Conservation (phyloP, 2,329 filamentous ascomycete species). For the Rachicladosporium sp. region DNA sequence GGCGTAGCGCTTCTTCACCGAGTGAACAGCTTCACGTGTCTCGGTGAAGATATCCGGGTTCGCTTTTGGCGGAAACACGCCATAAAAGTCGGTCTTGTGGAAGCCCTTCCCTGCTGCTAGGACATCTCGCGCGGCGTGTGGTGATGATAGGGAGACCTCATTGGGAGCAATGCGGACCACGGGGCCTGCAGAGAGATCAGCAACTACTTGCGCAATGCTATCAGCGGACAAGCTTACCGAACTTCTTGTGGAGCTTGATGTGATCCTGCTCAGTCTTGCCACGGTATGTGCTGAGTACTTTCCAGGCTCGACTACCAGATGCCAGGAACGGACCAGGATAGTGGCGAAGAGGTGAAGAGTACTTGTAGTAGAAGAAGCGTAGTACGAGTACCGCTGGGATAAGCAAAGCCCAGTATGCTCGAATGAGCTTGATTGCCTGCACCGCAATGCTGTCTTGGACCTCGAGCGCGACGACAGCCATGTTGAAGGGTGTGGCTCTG, state of each 20-base stretch:
- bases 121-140: slow-evolving; percentile 59
- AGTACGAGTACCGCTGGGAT: slow-evolving; percentile 15
- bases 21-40: slow-evolving; percentile 61
- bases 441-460: slow-evolving; percentile 9
- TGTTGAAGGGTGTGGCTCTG: slow-evolving; percentile 8
- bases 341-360: slow-evolving; percentile 15
- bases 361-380: slow-evolving; percentile 19
- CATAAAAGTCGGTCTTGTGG: slow-evolving; percentile 53
- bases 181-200: not conserved
- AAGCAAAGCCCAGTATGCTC: slow-evolving; percentile 12
- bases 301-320: slow-evolving; percentile 20
- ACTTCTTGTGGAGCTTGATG: slow-evolving; percentile 52
- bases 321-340: slow-evolving; percentile 20
- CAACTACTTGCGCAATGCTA: not conserved
- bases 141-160: slow-evolving; percentile 58
- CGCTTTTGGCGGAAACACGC: slow-evolving; percentile 61
- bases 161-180: slow-evolving; percentile 68
- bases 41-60: slow-evolving; percentile 69
- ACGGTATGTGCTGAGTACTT: slow-evolving; percentile 8
- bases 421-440: slow-evolving; percentile 7
- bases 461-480: slow-evolving; percentile 6
- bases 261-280: slow-evolving; percentile 36
- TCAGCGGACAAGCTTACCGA: slow-evolving; percentile 42
- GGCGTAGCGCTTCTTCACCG: slow-evolving; percentile 60
- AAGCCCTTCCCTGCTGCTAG: slow-evolving; percentile 37